phyloP scores from a whole-genome alignment of 148 eudicot species.

The Silene latifolia region DNA sequence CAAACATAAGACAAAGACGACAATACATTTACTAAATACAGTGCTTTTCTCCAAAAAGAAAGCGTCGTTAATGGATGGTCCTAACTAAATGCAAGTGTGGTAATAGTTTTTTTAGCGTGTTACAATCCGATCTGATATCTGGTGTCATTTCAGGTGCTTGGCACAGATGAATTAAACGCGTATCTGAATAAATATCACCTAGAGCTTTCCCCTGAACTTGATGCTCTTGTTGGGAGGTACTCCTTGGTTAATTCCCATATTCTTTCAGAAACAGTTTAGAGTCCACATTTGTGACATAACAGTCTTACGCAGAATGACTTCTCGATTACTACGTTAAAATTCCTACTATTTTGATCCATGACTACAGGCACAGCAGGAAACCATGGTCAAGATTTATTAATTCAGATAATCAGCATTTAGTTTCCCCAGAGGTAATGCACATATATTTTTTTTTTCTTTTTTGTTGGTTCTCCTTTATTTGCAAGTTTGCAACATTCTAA shows the following conservation, averaged over 20 bases:
- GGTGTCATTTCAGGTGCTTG: slow-evolving; percentile 59
- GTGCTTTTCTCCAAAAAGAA: too few species aligned
- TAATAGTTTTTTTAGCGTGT: neutral
- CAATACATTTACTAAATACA: too few species aligned
- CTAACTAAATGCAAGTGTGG: neutral
- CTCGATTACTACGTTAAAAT: neutral
- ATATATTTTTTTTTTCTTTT: neutral
- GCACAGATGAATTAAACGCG: slow-evolving; percentile 78
- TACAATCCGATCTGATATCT: slow-evolving; percentile 13
- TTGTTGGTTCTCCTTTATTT: neutral
- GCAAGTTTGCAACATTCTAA: slow-evolving; percentile 4
- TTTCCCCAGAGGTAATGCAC: slow-evolving; percentile 79
- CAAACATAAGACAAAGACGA: too few species aligned
- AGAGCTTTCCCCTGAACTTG: slow-evolving; percentile 77
- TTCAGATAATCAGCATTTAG: slow-evolving; percentile 89
- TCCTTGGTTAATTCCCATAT: neutral
- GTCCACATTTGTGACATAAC: neutral
- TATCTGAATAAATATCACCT: slow-evolving; percentile 63
- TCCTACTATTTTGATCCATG: neutral
- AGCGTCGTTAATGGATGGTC: neutral
- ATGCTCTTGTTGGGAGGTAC: slow-evolving; percentile 85
- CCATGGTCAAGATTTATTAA: slow-evolving; percentile 94
- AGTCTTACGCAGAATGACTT: neutral
- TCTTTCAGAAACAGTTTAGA: neutral
- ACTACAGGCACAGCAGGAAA: slow-evolving; percentile 85